Evolutionary conservation across 1,284 basidiomycete genomes (phyloP), one percentile per base, ranked within the genome.

Genomic region (Melampsora americana): DNA sequence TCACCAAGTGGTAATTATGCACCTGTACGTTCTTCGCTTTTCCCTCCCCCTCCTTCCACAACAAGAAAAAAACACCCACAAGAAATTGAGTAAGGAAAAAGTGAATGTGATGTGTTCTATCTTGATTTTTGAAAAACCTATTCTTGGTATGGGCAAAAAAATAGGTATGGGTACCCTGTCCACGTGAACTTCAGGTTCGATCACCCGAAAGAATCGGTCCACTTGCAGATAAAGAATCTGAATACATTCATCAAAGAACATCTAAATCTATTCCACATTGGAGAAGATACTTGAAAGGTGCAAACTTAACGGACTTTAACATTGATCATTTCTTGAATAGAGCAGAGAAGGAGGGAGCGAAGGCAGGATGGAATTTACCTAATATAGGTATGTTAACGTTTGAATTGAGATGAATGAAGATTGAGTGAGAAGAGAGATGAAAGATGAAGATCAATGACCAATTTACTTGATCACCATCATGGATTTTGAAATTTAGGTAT

Each of bases 161-260:
- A 28, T 42, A 72, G 70, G 70, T 72, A 42, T 74, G 71, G 71
- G 71, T 74, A 18, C 48, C 66, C 20, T 74, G 71, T 42, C 71
- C 71, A 12, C 35, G 16, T 30, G 50, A 74, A 6, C 42, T 74
- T 23, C 39, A 50, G 30, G 71, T 74, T n/a, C 44, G 71, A 30
- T 35, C 39, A 50, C 64, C 71, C 12, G 30, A 56, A 0, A 35
- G 53, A 20, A 56, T 32, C 20, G 71, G 71, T 42, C 71, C 71
- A 35, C 32, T 74, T 20, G 71, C 71, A 35, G 35, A 61, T 20
- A 59, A 74, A 56, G 71, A 74, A 67, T 46, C 62, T 11, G 65
- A 59, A 56, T 74, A 74, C 32, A 74, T 74, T 26, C 28, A 20
- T 44, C 53, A 66, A 60, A 44, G 65, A 28, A 74, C 71, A 23